Conservation (phyloP, 495 filamentous ascomycete genomes). For the Penicillium pulvis region DNA sequence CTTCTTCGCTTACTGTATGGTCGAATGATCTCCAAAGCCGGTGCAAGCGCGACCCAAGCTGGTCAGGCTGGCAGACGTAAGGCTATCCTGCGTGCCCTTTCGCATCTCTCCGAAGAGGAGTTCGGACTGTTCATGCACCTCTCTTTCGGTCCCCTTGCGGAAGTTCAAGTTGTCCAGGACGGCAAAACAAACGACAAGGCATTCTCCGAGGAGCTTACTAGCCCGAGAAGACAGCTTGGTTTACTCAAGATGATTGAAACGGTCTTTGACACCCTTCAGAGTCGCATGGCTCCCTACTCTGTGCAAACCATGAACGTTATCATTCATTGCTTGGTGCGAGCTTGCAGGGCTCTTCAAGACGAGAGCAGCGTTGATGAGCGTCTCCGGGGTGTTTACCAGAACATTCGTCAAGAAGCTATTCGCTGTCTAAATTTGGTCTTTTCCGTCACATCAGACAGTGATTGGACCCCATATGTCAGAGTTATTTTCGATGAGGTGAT, state of each 20-base stretch:
- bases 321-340: slow-evolving; percentile 73
- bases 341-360: slow-evolving; percentile 60
- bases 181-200: slow-evolving; percentile 47
- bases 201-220: slow-evolving; percentile 57
- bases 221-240: slow-evolving; percentile 78
- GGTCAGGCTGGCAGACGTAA: slow-evolving; percentile 67
- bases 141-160: slow-evolving; percentile 68
- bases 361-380: slow-evolving; percentile 44
- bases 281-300: slow-evolving; percentile 62
- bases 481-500: slow-evolving; percentile 73
- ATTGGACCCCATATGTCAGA: slow-evolving; percentile 71
- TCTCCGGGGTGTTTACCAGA: slow-evolving; percentile 60
- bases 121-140: slow-evolving; percentile 81
- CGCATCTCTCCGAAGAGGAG: slow-evolving; percentile 63
- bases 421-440: slow-evolving; percentile 81
- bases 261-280: slow-evolving; percentile 81
- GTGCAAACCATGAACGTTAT: slow-evolving; percentile 68
- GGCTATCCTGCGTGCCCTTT: slow-evolving; percentile 62
- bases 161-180: slow-evolving; percentile 57
- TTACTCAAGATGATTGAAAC: slow-evolving; percentile 87
- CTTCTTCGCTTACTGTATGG: slow-evolving; percentile 89
- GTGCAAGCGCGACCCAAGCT: slow-evolving; percentile 50
- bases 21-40: slow-evolving; percentile 78
- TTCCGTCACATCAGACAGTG: slow-evolving; percentile 61
- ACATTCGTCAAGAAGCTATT: slow-evolving; percentile 69